Percentiles rank a stretch among this genome's conserved stretches.
Conservation (phyloP, 805 yeast genomes). For the Brettanomyces custersianus region DNA sequence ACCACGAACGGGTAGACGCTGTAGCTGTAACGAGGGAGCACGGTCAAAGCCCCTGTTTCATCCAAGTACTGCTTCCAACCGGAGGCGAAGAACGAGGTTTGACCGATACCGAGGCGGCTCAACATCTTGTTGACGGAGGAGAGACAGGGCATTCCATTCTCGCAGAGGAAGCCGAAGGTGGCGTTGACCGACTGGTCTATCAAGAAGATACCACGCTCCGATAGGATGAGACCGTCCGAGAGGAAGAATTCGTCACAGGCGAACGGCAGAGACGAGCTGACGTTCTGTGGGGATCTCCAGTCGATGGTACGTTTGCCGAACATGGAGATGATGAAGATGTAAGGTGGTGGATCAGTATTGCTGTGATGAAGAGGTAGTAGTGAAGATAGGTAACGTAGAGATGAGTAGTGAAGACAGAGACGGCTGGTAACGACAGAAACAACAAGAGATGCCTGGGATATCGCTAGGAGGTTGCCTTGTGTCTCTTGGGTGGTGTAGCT, state of each 20-base stretch:
- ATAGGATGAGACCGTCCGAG: conserved; percentile 24
- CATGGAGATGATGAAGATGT: too few species aligned
- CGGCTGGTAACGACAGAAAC: too few species aligned
- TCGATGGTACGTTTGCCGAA: too few species aligned
- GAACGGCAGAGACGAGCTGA: conserved; percentile 14
- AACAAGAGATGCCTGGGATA: too few species aligned
- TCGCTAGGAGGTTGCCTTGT: too few species aligned
- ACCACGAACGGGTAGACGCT: conserved; percentile 55
- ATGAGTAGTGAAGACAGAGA: too few species aligned
- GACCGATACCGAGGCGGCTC: conserved; percentile 11
- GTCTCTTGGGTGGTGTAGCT: too few species aligned
- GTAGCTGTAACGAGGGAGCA: conserved; percentile 30
- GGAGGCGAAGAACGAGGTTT: conserved; percentile 33
- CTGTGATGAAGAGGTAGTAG: too few species aligned
- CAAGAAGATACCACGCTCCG: conserved; percentile 6
- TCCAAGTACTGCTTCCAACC: conserved; percentile 42
- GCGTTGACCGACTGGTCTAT: conserved; percentile 1
- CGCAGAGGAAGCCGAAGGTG: conserved; percentile 12
- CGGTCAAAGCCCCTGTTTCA: conserved; percentile 27
- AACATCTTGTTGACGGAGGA: conserved; percentile 12
- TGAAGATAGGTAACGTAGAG: too few species aligned
- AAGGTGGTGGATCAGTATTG: too few species aligned
- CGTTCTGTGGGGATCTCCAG: conserved; percentile 25
- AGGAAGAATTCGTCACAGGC: conserved; percentile 25
- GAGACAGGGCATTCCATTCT: conserved; percentile 13